These are phyloP conservation scores for Stygiomarasmius scandens DNA, from an alignment of 1,284 basidiomycete genomes.

Conservation along the genomic window DNA sequence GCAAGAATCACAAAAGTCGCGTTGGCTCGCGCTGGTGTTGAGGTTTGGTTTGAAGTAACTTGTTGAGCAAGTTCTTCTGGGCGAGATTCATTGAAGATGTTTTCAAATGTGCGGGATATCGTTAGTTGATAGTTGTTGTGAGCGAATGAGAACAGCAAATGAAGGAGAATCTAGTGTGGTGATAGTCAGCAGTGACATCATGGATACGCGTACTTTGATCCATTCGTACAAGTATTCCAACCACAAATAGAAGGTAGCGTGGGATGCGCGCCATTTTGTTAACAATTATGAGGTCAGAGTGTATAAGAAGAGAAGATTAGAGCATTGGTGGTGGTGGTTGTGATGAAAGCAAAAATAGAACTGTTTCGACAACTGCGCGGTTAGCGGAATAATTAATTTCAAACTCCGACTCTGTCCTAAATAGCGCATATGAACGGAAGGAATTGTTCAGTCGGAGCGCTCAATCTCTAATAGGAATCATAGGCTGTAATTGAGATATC, in stretches of 20 bases:
- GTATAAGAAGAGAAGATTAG: too few species aligned
- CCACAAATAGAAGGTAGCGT: background rate
- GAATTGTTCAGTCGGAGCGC: too few species aligned
- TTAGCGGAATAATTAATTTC: too few species aligned
- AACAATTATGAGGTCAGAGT: too few species aligned
- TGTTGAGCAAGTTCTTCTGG: background rate
- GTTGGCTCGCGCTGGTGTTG: constrained; percentile 33
- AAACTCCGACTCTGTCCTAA: too few species aligned
- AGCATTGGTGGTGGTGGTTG: too few species aligned
- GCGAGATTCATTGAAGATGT: background rate
- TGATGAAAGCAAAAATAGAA: too few species aligned
- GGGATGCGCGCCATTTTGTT: background rate
- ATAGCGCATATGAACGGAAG: too few species aligned
- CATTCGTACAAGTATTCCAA: background rate
- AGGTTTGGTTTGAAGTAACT: background rate
- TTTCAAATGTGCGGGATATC: background rate
- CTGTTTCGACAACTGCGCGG: too few species aligned
- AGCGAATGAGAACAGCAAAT: background rate
- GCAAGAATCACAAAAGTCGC: constrained; percentile 57
- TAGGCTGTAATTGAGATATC: too few species aligned
- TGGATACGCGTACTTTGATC: background rate
- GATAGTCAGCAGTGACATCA: background rate
- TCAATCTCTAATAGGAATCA: too few species aligned
- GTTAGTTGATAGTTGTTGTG: background rate
- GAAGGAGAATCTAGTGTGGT: background rate